These are phyloP conservation scores for Entomortierella lignicola DNA, from an alignment of 192 early-diverging fungal species.

Conservation along the genomic window DNA sequence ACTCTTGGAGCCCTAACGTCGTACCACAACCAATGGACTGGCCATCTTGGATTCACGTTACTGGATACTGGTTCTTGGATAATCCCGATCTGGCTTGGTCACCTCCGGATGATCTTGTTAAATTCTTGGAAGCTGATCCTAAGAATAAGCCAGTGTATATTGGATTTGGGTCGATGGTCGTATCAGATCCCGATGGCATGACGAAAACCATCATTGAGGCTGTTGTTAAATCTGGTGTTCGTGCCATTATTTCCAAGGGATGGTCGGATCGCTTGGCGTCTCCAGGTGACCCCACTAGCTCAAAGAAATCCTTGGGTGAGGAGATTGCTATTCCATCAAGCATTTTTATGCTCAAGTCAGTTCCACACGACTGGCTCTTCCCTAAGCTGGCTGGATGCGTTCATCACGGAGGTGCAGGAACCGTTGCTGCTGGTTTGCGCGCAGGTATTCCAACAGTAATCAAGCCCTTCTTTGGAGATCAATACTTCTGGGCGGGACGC, in stretches of 20 bases:
- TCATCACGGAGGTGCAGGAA: constrained; percentile 86
- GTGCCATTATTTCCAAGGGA: constrained; percentile 78
- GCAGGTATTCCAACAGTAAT: constrained; percentile 78
- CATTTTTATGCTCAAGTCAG: constrained; percentile 67
- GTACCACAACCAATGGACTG: constrained; percentile 74
- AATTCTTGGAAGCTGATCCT: constrained; percentile 65
- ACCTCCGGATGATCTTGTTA: constrained; percentile 61
- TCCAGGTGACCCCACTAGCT: constrained; percentile 20
- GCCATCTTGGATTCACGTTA: constrained; percentile 74
- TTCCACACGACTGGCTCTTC: constrained; percentile 88
- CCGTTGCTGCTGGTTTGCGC: constrained; percentile 77
- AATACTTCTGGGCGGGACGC: constrained; percentile 79
- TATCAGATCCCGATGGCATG: constrained; percentile 73
- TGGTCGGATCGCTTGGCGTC: constrained; percentile 70
- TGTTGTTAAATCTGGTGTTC: constrained; percentile 68
- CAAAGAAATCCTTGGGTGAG: constrained; percentile 33
- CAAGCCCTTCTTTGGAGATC: constrained; percentile 78
- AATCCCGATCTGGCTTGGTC: constrained; percentile 70
- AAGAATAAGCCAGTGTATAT: constrained; percentile 71
- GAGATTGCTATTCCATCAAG: constrained; percentile 59
- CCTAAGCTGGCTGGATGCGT: constrained; percentile 70
- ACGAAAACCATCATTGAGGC: constrained; percentile 73
- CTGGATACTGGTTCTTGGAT: constrained; percentile 83
- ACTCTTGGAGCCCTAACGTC: constrained; percentile 70
- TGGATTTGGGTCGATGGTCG: constrained; percentile 84